Base-by-base conservation (phyloP, 139 green algal species). In the Ettlia oleoabundans region DNA sequence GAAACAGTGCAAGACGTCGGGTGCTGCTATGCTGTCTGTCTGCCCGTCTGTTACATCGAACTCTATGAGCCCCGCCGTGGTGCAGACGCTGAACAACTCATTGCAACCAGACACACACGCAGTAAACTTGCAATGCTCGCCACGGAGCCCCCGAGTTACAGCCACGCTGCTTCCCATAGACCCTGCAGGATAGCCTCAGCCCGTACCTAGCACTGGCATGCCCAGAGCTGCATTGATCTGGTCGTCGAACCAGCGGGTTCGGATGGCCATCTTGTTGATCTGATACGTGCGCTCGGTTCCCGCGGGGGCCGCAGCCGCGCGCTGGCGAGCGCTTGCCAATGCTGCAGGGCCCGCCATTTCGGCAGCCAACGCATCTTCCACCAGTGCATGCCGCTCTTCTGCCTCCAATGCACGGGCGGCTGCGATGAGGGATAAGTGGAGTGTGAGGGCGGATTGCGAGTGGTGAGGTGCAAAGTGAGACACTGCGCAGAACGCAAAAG, bases 181-280 rank as follows among this genome's bases (percentile, higher is more conserved):
- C 10, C 28, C 63, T 26, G 30, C 18, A 30, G 5, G 18, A 69
- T 21, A 9, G 1, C 24, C 75, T 35, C 61, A n/a, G n/a, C n/a
- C n/a, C n/a, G n/a, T n/a, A 81, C 75, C 43, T 5, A 42, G 43
- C 21, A 80, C 55, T 37, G 69, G 65, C 78, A 83, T 74, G 35
- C 78, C 78, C 65, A 83, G 65, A 18, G 78, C 66, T 37, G 82
- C 65, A 62, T 82, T 21, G 8, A 88, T 72, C n/a, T 82, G 68
- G 35, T 83, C 55, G 47, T 88, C 84, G 69, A 88, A 82, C 84
- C 84, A 88, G 35, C 69, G 62, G 0, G 84, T 88, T 47, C 84
- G 78, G 10, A 88, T 77, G 7, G 78, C 84, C 66, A 88, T 88
- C 26, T 63, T 68, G 28, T 38, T 35, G n/a, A 81, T 28, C 61